Evolutionary conservation across 257 asterid species (phyloP), one percentile per base, ranked within the genome.

Genomic region (Mentha longifolia): DNA sequence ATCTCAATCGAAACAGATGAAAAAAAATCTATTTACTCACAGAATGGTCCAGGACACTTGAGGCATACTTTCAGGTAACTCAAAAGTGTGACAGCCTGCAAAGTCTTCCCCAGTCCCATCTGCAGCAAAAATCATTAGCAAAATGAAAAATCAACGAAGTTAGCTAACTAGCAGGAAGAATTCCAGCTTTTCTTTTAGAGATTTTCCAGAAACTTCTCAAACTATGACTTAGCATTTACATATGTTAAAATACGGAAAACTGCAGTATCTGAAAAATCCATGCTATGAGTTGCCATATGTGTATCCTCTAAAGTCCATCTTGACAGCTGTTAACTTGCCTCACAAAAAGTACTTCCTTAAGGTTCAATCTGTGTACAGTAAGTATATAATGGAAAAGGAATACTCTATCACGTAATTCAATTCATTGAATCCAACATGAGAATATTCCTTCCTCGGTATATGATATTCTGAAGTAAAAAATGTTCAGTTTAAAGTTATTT

Each of bases 71-170:
- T 94, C 82, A 94, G 65, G 84, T 94, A 94, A 83, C 95, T 89
- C 88, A 94, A 72, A 68, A 94, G 84, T 62, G 92, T 83, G 72
- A 91, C 75, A 61, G 97, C 97, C 82, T 94, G 98, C 87, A 94
- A 84, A 62, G 97, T 94, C 82, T 94, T 94, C 57, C 98, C 98
- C 49, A 94, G 86, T 28, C 97, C 98, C 97, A 94, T 91, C 97
- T 94, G 78, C 37, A 76, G 73, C 74, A 68, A 22, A 72, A 73
- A 66, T 25, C 46, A 72, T 57, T 70, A 60, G 58, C 72, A 66
- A 9, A 45, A 28, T 71, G 68, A 61, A 77, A 28, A 65, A 28
- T 74, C 76, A 15, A 19, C 14, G 67, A 46, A 52, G 68, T 22
- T 57, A 5, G 42, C 68, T 33, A 69, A 45, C 13, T 33, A 61